Base-by-base conservation (phyloP, 805 yeast species). In the Saccharomycopsis malanga region DNA sequence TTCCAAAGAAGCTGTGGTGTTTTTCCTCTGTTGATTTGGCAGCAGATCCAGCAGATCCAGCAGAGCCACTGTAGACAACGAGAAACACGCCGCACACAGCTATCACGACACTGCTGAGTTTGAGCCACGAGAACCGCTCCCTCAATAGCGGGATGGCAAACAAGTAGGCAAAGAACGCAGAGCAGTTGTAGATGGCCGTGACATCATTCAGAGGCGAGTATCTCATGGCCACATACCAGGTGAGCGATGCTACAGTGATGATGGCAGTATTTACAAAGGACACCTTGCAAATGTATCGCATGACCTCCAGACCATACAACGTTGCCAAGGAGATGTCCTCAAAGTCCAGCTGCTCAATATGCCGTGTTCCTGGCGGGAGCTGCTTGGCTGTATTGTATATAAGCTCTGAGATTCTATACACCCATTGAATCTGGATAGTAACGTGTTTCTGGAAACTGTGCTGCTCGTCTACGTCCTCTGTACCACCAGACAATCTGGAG, bases 141-240 rank as follows among this genome's bases (percentile, higher is more conserved):
- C 75, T 67, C 43, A 87, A 67, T 18, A 87, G 62, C 1, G 88
- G 85, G 23, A 87, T 79, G 3, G 94, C 87, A 63, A 87, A 87
- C 14, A 85, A 75, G 58, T 87, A 81, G 0, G 95, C 95, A 3
- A 89, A 82, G 61, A 87, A 87, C 0, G 95, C 94, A 14, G 91
- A 81, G 60, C 93, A 86, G 66, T 87, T 87, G 66, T 87, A 87
- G 51, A 87, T 87, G 2, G 96, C 96, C 2, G 95, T 87, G 32
- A 87, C 83, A 57, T 87, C 95, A 2, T 87, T 72, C 0, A 94
- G 87, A 24, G 88, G 83, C 0, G 95, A 80, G 58, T 84, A 64
- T 25, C 79, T 71, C 79, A 87, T 85, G 9, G 95, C 83, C 15
- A 84, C 73, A 60, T 86, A 87, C 96, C 96, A 87, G 1, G 95